Evolutionary conservation across 805 yeast species (phyloP).

Genomic region (Saturnispora diversa): DNA sequence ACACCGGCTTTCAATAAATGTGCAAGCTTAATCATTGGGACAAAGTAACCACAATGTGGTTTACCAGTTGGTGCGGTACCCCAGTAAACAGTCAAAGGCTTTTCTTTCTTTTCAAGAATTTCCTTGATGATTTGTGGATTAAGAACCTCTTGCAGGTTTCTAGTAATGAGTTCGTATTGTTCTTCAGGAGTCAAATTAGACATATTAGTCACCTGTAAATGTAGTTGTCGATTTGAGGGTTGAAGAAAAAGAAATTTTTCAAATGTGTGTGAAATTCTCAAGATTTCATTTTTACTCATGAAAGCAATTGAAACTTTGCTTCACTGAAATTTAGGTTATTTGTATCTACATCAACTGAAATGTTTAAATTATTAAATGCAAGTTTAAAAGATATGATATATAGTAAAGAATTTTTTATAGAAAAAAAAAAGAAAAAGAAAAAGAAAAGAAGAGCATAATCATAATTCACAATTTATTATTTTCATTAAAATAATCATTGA

Average conservation of each 20-base stretch:
- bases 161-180: conserved; percentile 69
- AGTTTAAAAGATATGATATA: too few species aligned
- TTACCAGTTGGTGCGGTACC: conserved; percentile 99
- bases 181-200: conserved; percentile 43
- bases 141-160: conserved; percentile 84
- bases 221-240: background rate
- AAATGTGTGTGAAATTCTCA: too few species aligned
- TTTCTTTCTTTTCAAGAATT: conserved; percentile 69
- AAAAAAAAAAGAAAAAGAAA: too few species aligned
- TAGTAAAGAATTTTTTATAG: too few species aligned
- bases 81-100: conserved; percentile 89
- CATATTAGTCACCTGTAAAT: conserved; percentile 13
- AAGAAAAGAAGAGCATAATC: too few species aligned
- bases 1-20: conserved; percentile 94
- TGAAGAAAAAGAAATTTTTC: too few species aligned
- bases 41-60: conserved; percentile 98
- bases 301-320: too few species aligned
- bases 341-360: too few species aligned
- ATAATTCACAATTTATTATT: background rate
- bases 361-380: too few species aligned
- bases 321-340: too few species aligned
- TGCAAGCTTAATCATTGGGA: conserved; percentile 94
- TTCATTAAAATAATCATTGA: background rate
- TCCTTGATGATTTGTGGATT: conserved; percentile 82
- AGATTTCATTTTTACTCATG: too few species aligned